Evolutionary conservation across 1,284 basidiomycete genomes (phyloP), one percentile per base, ranked within the genome.

Genomic region (Cutaneotrichosporon sp.): DNA sequence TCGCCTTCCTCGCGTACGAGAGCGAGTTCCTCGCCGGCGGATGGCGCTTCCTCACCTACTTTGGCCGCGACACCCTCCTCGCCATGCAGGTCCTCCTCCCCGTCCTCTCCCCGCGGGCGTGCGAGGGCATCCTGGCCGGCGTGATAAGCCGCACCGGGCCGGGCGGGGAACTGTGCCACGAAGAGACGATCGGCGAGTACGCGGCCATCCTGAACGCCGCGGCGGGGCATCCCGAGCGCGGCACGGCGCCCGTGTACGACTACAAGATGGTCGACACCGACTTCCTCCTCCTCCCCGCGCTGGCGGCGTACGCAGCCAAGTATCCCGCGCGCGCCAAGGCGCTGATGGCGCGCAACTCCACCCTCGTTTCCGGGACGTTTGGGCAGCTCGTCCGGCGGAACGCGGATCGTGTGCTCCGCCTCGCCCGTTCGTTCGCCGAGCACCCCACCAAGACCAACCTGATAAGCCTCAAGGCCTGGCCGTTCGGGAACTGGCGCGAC

Each of bases 401-500:
- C 58, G 58, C 54, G 13, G 58, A 54, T 22, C 43, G 78, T 58
- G 70, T 78, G 8, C 59, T 79, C 54, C 70, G 71, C 51, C 68
- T 71, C 33, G 66, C 81, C 0, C 64, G 53, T 3, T 75, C 81
- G 2, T 83, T 83, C 65, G 74, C 75, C 1, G 65, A 67, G 14
- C 67, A 73, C 24, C 74, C 79, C 0, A 75, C 76, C 57, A 62
- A 76, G 20, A 34, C 50, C 6, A 78, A 81, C 49, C 72, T 79
- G 33, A 75, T 82, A 27, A 67, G 74, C 25, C 74, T 77, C 7
- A 75, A 80, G 1, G 65, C 78, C 42, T 69, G 72, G 7, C 54
- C 63, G 4, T 78, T 81, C 1, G 84, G 84, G 0, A 81, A 84
- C 66, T 85, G 84, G 84, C 72, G 84, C 47, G 84, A 85, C 68